Evolutionary conservation across 805 yeast species (phyloP), one percentile per base, ranked within the genome.

Genomic region (Martiniozyma abietophila): DNA sequence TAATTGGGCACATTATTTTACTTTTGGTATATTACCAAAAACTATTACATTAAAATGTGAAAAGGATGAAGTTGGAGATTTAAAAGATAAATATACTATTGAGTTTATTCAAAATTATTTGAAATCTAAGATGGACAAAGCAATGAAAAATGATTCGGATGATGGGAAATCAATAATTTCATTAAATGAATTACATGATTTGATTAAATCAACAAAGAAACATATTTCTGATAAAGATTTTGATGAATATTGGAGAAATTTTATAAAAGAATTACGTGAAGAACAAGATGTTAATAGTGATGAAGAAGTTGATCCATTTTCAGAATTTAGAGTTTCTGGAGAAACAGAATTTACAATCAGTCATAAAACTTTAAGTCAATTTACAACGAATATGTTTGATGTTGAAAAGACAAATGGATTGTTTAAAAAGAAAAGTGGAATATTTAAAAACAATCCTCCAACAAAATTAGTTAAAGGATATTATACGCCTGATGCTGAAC

Each of bases 21-120:
- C 5, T 37, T 72, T 11, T 12, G 36, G 36, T 15, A 12, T 5
- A 12, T 6, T 34, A 24, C 32, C 36, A 4, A 10, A 17, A 11
- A 7, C 36, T 11, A 8, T 27, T 10, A 27, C 31, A 15, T 11
- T 22, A 3, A 17, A 25, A 3, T 34, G 36, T 28, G 31, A 27
- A n/a, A 15, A 18, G 10, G 36, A 34, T 34, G 14, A 15, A 7
- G 19, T 34, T 9, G 57, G 82, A 16, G 83, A 92, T 8, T 48
- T 76, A 3, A 53, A 73, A 31, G 82, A 79, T 16, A 53, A 54
- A 25, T 89, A 97, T 62, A 65, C 76, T 11, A 78, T 80, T 22
- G 95, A 89, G 52, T 72, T 76, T 23, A 70, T 71, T 46, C 78
- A 74, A 54, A 76, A 80, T 25, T 77, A 80, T 44, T 69, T 77